Evolutionary conservation across 345 rosid genomes (phyloP).

Genomic region (Diplotaxis tenuifolia): DNA sequence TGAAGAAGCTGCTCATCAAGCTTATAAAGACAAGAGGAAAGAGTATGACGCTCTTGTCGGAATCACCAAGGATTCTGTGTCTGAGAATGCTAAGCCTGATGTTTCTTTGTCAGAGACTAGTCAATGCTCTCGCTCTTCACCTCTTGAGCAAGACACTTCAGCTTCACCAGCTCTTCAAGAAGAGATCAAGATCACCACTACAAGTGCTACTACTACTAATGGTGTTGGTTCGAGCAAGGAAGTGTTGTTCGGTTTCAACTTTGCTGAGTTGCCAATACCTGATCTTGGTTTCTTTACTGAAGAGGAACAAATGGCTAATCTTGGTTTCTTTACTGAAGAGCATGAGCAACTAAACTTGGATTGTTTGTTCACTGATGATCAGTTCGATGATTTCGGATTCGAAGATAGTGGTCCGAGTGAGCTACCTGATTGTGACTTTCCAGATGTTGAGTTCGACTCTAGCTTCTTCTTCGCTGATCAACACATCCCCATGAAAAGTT

Average conservation of each 20-base stretch:
- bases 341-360: conserved; percentile 32
- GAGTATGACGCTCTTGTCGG: conserved; percentile 56
- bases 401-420: conserved; percentile 46
- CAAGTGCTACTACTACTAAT: too few species aligned
- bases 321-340: conserved; percentile 49
- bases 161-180: conserved; percentile 31
- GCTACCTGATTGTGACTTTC: conserved; percentile 75
- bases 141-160: conserved; percentile 50
- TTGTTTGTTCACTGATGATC: conserved; percentile 45
- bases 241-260: conserved; percentile 24
- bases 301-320: conserved; percentile 36
- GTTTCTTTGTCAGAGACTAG: conserved; percentile 42
- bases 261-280: conserved; percentile 46
- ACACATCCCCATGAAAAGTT: conserved; percentile 65
- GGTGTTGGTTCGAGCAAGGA: conserved; percentile 19
- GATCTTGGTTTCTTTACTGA: conserved; percentile 46
- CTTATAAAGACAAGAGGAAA: conserved; percentile 58
- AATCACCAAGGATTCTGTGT: background rate
- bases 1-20: conserved; percentile 78
- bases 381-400: conserved; percentile 50
- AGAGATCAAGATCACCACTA: conserved; percentile 5
- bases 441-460: conserved; percentile 46
- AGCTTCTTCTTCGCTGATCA: conserved; percentile 44
- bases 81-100: conserved; percentile 8
- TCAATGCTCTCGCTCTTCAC: conserved; percentile 57